These are phyloP conservation scores for Coemansia sp. DNA, from an alignment of 192 early-diverging fungal species.

Conservation along the genomic window DNA sequence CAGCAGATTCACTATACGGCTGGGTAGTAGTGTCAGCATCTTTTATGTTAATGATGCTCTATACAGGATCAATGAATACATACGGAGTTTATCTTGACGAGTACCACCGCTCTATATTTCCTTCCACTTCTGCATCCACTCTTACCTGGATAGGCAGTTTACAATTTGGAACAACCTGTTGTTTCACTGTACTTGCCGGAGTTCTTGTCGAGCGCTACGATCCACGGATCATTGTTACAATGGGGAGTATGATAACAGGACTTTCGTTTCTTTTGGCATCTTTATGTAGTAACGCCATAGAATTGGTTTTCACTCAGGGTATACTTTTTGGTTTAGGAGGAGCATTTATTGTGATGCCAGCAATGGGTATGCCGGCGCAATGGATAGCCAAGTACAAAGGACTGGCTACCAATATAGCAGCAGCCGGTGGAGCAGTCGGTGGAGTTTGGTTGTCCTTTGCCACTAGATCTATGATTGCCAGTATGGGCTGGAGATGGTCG, in stretches of 20 bases:
- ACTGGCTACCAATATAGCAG: slow-evolving; percentile 66
- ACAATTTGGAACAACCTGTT: slow-evolving; percentile 25
- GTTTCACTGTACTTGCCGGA: slow-evolving; percentile 20
- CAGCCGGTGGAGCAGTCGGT: slow-evolving; percentile 68
- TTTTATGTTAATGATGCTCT: slow-evolving; percentile 27
- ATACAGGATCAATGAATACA: slow-evolving; percentile 21
- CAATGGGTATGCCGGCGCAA: slow-evolving; percentile 63
- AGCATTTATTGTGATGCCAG: slow-evolving; percentile 59
- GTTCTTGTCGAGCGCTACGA: slow-evolving; percentile 20
- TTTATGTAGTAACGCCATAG: slow-evolving; percentile 45
- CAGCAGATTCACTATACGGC: no score
- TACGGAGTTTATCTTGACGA: slow-evolving; percentile 38
- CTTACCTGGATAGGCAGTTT: slow-evolving; percentile 40
- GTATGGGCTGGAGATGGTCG: slow-evolving; percentile 59
- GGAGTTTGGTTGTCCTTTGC: slow-evolving; percentile 65
- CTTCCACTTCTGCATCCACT: slow-evolving; percentile 12
- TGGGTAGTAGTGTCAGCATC: slow-evolving; percentile 28
- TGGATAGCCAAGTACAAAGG: slow-evolving; percentile 67
- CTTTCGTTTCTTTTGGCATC: slow-evolving; percentile 19
- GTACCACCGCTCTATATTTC: slow-evolving; percentile 29
- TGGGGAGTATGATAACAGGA: slow-evolving; percentile 13
- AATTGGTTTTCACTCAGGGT: slow-evolving; percentile 67
- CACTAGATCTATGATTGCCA: slow-evolving; percentile 51
- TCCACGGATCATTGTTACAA: slow-evolving; percentile 3
- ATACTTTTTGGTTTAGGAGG: slow-evolving; percentile 70